Evolutionary conservation across 2,329 filamentous ascomycete species (phyloP), one percentile per base, ranked within the genome.

Genomic region (Trichoderma oligosporum): DNA sequence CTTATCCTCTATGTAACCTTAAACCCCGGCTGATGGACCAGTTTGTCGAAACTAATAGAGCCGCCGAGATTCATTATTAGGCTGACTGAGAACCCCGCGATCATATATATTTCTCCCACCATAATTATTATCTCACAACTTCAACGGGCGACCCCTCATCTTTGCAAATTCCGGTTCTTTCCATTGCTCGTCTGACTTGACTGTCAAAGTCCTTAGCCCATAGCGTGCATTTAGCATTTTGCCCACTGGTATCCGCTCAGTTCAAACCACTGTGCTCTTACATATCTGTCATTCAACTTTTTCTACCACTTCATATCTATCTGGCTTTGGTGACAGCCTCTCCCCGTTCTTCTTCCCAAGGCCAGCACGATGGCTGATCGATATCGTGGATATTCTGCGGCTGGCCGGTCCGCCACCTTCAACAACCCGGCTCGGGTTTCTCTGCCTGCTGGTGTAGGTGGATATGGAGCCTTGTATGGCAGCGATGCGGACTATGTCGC

Each of bases 401-500:
- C 76, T 59, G 73, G 74, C 58, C 74, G 78, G 60, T 76, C 79
- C 57, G 73, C 73, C 27, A 71, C 71, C 5, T 69, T 71, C 67
- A 80, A 67, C 57, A 80, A 67, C 58, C 79, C 81, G 46, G 80
- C 78, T 56, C 77, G 81, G 58, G 70, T 78, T 47, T 83, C 81
- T 25, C 68, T 84, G 67, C 82, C 82, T 16, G 73, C 76, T 46
- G 75, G 74, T 65, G 70, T 79, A 51, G 77, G 76, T 22, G 77
- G 76, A 25, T 80, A 80, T 66, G 76, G 72, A 64, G 73, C 76
- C 58, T 70, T 76, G 57, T 82, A 82, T 47, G 55, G 25, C 54
- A 77, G 78, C 52, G 82, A 84, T 64, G 73, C 81, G 58, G 80
- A 84, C 61, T 75, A 78, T 61, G 71, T 82, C 65, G 80, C 81